phyloP scores from a whole-genome alignment of 129 eudicot species.

The Ambrosia artemisiifolia region DNA sequence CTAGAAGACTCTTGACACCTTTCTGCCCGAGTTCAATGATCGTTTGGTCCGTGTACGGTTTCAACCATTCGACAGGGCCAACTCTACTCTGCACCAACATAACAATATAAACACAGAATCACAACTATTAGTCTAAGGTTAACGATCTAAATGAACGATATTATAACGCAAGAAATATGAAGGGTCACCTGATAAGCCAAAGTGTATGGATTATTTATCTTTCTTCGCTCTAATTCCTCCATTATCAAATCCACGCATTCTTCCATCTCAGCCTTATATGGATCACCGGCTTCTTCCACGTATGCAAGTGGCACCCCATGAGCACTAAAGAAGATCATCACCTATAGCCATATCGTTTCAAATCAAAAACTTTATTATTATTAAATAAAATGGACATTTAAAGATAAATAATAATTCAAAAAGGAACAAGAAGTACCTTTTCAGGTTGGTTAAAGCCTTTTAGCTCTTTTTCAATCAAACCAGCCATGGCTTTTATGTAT shows the following conservation, averaged over 20 bases:
- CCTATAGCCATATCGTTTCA: slow-evolving; percentile 37
- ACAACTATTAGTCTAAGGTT: slow-evolving; percentile 3
- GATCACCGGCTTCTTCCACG: slow-evolving; percentile 99
- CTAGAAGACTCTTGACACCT: slow-evolving; percentile 95
- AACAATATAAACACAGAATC: neutral
- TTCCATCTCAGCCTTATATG: slow-evolving; percentile 99
- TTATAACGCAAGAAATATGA: neutral
- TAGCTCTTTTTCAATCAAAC: slow-evolving; percentile 76
- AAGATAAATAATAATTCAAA: neutral
- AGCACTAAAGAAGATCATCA: slow-evolving; percentile 96
- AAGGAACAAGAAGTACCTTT: slow-evolving; percentile 42
- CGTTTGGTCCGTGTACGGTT: slow-evolving; percentile 88
- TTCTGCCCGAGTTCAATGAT: slow-evolving; percentile 75
- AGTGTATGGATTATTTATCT: slow-evolving; percentile 59
- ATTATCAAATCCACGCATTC: slow-evolving; percentile 96
- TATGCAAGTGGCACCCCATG: slow-evolving; percentile 98
- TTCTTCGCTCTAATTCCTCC: slow-evolving; percentile 91
- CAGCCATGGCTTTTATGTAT: slow-evolving; percentile 86
- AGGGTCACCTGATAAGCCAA: slow-evolving; percentile 83
- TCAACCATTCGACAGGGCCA: slow-evolving; percentile 98
- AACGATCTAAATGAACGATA: neutral
- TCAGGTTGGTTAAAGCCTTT: slow-evolving; percentile 58
- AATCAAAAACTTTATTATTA: slow-evolving; percentile 16
- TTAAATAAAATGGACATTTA: neutral
- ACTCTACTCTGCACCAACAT: slow-evolving; percentile 78